Evolutionary conservation across 306 rosid genomes (phyloP), one percentile per base, ranked within the genome.

Genomic region (Oxytropis ochrocephala): DNA sequence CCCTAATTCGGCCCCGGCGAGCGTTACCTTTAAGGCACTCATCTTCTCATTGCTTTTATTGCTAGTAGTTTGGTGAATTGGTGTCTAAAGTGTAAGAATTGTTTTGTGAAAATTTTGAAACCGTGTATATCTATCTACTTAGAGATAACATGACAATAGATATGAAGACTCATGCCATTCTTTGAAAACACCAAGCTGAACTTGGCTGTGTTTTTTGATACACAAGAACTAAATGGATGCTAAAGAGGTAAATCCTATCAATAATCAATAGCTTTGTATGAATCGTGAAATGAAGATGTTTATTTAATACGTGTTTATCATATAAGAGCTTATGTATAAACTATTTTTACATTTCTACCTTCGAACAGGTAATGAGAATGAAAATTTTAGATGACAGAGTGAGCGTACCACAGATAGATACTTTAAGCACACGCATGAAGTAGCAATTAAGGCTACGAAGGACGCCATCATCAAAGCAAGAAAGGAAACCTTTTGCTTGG

Each of bases 1-100:
- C 8, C 97, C 99, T 0, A 94, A 87, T 58, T 70, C 92, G 38
- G 85, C 96, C 16, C 82, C 38, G 7, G 11, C 33, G 59, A 81
- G 5, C 39, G 58, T 70, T 57, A 42, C 52, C 9, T 63, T 81
- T 86, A 70, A 84, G 30, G 10, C 76, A 33, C 58, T 77, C 24
- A 53, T 83, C 49, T 64, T 84, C 36, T 78, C 82, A 41, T 61
- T 87, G 68, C 12, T 87, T 77, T 71, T 85, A 67, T 33, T 90
- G 63, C n/a, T 88, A 68, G 85, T 63, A 41, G 30, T 85, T 36
- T 80, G 82, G 70, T 88, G 79, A 88, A 49, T 44, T 46, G 61
- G 54, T 60, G 12, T 61, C 19, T 77, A 53, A 44, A 18, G 61
- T 61, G 63, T 64, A 50, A 14, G 70, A 72, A 56, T 74, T 73